A percentile compares a stretch with the other conserved stretches of the same genome.
phyloP scores from a whole-genome alignment of 352 stramenopile species.

The Globisporangium carolinianum region DNA sequence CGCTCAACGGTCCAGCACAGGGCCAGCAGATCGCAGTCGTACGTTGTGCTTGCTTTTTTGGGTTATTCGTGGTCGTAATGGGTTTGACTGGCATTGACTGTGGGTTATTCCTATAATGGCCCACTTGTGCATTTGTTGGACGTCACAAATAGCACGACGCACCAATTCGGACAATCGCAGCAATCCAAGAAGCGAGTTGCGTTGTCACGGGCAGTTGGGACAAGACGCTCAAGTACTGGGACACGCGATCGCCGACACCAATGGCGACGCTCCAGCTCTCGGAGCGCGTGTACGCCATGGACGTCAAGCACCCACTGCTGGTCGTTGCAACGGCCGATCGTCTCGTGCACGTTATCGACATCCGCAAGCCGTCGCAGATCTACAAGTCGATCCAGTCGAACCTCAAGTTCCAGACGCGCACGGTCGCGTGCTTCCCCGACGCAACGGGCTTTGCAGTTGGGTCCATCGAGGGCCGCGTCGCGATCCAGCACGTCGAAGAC shows the following conservation, averaged over 20 bases:
- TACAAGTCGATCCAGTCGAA: constrained; percentile 81
- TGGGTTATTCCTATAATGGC: background rate
- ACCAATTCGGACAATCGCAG: constrained; percentile 86
- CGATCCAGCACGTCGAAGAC: constrained; percentile 87
- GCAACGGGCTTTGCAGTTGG: constrained; percentile 83
- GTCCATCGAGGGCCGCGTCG: constrained; percentile 88
- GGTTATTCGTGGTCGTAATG: too few relatives aligned
- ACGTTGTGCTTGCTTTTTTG: constrained; percentile 7
- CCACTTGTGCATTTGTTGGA: constrained; percentile 4
- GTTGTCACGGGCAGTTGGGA: constrained; percentile 94
- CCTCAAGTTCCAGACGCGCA: constrained; percentile 86
- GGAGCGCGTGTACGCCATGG: constrained; percentile 93
- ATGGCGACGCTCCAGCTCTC: constrained; percentile 88
- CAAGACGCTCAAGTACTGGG: constrained; percentile 97
- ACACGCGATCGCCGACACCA: constrained; percentile 86
- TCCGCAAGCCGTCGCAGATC: constrained; percentile 82
- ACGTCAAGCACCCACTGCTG: constrained; percentile 89
- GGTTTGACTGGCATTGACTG: background rate
- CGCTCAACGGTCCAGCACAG: constrained; percentile 66
- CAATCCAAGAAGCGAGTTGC: constrained; percentile 79
- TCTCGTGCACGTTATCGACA: constrained; percentile 84
- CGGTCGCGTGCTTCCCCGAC: constrained; percentile 87
- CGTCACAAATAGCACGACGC: constrained; percentile 83
- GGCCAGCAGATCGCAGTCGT: constrained; percentile 78
- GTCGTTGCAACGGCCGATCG: constrained; percentile 92